Conservation (phyloP, 2,329 filamentous ascomycete genomes). For the Penicillium fuscoglaucum region DNA sequence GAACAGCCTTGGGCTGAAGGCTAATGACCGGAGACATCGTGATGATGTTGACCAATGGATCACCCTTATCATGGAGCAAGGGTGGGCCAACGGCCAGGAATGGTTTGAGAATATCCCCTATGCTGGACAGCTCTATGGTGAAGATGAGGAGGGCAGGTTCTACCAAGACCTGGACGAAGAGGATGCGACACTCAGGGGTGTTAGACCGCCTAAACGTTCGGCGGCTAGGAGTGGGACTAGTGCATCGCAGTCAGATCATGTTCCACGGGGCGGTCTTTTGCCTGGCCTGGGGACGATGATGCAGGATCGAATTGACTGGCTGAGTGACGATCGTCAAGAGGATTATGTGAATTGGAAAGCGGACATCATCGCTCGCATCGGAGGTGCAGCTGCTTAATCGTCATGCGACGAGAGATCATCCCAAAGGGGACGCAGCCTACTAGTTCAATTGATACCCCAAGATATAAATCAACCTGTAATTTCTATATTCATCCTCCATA, state of each 20-base stretch:
- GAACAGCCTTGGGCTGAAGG: constrained; percentile 33
- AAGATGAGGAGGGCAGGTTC: constrained; percentile 35
- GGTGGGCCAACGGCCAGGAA: constrained; percentile 59
- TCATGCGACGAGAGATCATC: not conserved
- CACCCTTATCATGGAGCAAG: constrained; percentile 52
- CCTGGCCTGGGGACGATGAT: constrained; percentile 54
- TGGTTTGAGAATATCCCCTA: constrained; percentile 64
- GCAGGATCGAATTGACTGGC: constrained; percentile 50
- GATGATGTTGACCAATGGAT: constrained; percentile 64
- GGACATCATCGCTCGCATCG: constrained; percentile 42
- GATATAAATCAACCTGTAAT: constrained; percentile 3
- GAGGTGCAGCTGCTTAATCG: constrained; percentile 23
- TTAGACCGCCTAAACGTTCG: constrained; percentile 28
- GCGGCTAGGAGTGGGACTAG: constrained; percentile 18
- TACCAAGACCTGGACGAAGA: constrained; percentile 41
- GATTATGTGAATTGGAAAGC: constrained; percentile 49
- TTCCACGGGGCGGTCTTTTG: constrained; percentile 40
- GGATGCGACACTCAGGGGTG: constrained; percentile 22
- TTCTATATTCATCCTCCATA: not conserved
- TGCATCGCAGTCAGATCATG: constrained; percentile 14
- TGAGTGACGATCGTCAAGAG: constrained; percentile 46
- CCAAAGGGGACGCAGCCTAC: constrained; percentile 4
- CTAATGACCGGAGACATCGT: constrained; percentile 43
- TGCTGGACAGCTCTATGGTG: constrained; percentile 38
- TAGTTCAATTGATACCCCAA: constrained; percentile 25